A percentile compares a stretch with the other conserved stretches of the same genome.
These are phyloP conservation scores for Drechslerella coelobrocha DNA, from an alignment of 2,329 filamentous ascomycete species.

Conservation along the genomic window DNA sequence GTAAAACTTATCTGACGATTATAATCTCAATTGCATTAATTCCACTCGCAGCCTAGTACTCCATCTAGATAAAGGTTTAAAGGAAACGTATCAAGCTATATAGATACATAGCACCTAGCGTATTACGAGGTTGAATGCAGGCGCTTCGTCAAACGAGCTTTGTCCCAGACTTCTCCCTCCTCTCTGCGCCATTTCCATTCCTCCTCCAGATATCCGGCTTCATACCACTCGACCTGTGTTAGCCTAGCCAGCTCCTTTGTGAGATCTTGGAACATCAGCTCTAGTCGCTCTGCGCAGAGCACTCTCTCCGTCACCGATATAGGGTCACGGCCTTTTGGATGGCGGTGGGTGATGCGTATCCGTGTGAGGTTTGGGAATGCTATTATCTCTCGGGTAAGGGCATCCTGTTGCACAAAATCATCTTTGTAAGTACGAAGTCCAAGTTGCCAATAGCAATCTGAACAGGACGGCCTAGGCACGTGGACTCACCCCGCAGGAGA, in stretches of 20 bases:
- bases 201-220: slow-evolving; percentile 11
- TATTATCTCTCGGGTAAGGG: slow-evolving; percentile 1
- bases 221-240: slow-evolving; percentile 17
- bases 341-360: slow-evolving; percentile 6
- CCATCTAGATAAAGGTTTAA: too few relatives aligned
- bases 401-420: neutral
- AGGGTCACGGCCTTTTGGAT: slow-evolving; percentile 2
- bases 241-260: slow-evolving; percentile 2
- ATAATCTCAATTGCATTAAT: too few relatives aligned
- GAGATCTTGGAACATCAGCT: slow-evolving; percentile 2
- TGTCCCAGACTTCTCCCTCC: neutral
- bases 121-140: neutral
- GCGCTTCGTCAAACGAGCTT: neutral
- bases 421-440: neutral
- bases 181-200: slow-evolving; percentile 12
- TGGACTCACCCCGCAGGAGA: slow-evolving; percentile 5
- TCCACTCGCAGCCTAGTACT: too few relatives aligned
- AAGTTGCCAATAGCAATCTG: too few relatives aligned
- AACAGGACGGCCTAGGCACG: neutral
- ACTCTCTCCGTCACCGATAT: slow-evolving; percentile 12
- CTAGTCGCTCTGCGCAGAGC: slow-evolving; percentile 1
- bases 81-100: neutral
- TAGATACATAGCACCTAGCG: neutral
- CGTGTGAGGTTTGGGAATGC: neutral
- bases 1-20: too few relatives aligned